Percentiles rank a stretch among this genome's conserved stretches.
These are phyloP conservation scores for Persicaria maculosa DNA, from an alignment of 148 eudicot species.

Conservation along the genomic window DNA sequence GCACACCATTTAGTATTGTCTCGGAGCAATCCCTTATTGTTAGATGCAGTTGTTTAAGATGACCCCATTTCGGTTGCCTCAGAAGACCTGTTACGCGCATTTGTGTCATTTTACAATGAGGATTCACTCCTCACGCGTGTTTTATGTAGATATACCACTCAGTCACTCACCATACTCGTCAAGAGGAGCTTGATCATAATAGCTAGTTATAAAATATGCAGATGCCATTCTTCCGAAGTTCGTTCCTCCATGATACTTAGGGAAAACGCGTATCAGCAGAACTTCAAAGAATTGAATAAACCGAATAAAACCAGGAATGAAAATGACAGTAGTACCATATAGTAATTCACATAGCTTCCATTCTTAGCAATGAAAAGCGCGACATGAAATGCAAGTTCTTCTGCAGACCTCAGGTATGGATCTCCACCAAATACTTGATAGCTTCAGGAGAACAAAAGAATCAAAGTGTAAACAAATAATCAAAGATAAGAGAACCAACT, in stretches of 20 bases:
- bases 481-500: not conserved
- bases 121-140: not conserved
- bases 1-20: conserved; percentile 33
- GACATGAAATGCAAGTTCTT: conserved; percentile 50
- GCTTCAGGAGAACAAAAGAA: conserved; percentile 16
- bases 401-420: conserved; percentile 40
- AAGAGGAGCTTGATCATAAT: conserved; percentile 56
- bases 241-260: conserved; percentile 54
- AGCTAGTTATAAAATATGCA: conserved; percentile 43
- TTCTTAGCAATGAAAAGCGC: conserved; percentile 45
- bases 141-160: conserved; percentile 12
- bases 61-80: conserved; percentile 67
- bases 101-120: not conserved
- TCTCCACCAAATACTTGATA: conserved; percentile 41
- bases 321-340: conserved; percentile 32
- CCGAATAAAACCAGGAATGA: not conserved
- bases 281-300: not conserved
- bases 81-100: conserved; percentile 27
- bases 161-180: conserved; percentile 47
- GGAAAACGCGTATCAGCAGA: not conserved
- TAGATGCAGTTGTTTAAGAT: conserved; percentile 44
- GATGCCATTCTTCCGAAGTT: conserved; percentile 48
- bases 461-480: not conserved
- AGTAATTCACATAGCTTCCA: conserved; percentile 51
- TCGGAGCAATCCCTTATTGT: conserved; percentile 33